A percentile compares a stretch with the other conserved stretches of the same genome.
Evolutionary conservation across 306 rosid genomes (phyloP).

Genomic region (Dalbergia cochinchinensis): DNA sequence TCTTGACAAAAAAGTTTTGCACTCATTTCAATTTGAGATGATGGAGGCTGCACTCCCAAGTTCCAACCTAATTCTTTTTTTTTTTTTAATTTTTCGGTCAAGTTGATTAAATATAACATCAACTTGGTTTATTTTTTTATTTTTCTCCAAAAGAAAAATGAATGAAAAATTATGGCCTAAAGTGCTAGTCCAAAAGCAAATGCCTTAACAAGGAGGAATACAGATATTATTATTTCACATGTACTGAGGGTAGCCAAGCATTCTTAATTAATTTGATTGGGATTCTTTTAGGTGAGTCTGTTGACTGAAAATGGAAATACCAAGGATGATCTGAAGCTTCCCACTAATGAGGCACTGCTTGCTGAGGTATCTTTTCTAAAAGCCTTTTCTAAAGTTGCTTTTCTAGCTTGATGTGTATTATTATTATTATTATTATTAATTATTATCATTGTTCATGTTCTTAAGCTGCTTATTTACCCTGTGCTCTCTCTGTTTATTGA

Average conservation of each 20-base stretch:
- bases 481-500: constrained; percentile 8
- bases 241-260: background rate
- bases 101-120: background rate
- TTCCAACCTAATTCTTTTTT: constrained; percentile 11
- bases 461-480: background rate
- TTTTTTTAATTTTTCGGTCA: background rate
- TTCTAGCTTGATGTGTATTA: background rate
- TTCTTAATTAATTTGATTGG: constrained; percentile 32
- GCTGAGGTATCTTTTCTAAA: constrained; percentile 54
- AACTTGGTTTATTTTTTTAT: background rate
- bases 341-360: constrained; percentile 72
- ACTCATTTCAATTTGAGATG: constrained; percentile 20
- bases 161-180: background rate
- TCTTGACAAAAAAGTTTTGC: background rate
- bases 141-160: background rate
- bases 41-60: background rate
- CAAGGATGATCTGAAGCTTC: constrained; percentile 84
- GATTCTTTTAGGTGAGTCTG: constrained; percentile 68
- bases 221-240: background rate
- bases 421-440: no score
- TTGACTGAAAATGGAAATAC: constrained; percentile 78
- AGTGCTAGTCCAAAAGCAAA: constrained; percentile 1
- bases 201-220: background rate
- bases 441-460: background rate
- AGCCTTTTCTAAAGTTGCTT: background rate